Evolutionary conservation across 139 green algal genomes (phyloP), one percentile per base, ranked within the genome.

Genomic region (Mesostigma viride): DNA sequence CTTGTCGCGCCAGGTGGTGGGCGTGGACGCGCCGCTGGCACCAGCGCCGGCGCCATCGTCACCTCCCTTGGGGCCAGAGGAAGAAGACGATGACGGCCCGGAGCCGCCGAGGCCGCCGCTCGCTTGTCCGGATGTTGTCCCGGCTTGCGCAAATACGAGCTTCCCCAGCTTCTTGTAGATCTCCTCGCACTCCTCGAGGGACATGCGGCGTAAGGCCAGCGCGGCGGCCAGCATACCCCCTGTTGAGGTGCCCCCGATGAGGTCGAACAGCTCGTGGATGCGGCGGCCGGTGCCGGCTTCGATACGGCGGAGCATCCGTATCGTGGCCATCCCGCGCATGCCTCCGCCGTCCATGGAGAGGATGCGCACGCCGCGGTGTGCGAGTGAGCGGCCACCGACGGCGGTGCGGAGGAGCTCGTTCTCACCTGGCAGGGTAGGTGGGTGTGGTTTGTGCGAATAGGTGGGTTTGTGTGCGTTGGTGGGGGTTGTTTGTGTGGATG

Each of bases 331-430:
- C 30, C 89, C 71, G 46, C 82, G 81, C 86, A 96, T 96, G 70
- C 91, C 91, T n/a, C 91, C 91, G 3, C 91, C 91, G 66, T 97
- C 92, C 81, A 98, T 83, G 35, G 83, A 81, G 20, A 98, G 74
- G 24, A 98, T 82, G n/a, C 91, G 84, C 58, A 96, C 35, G 1
- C 92, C 92, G 14, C 87, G 80, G 3, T 82, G 76, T 2, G 56
- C 27, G 56, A 63, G 27, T 8, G 56, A 14, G 8, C 8, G 27
- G 24, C 35, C 60, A 14, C 62, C 26, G n/a, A 73, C 4, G 81
- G 17, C 70, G 35, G 27, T 27, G 26, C 76, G 48, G 57, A 95
- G 81, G 31, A 78, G 59, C 63, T 90, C 84, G 58, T 90, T 91
- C 68, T 93, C 80, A 5, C 84, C 83, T 85, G 80, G n/a, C n/a